Evolutionary conservation across 176 grass and related monocot genomes (phyloP), one percentile per base, ranked within the genome.

Genomic region (Tuctoria greenei): DNA sequence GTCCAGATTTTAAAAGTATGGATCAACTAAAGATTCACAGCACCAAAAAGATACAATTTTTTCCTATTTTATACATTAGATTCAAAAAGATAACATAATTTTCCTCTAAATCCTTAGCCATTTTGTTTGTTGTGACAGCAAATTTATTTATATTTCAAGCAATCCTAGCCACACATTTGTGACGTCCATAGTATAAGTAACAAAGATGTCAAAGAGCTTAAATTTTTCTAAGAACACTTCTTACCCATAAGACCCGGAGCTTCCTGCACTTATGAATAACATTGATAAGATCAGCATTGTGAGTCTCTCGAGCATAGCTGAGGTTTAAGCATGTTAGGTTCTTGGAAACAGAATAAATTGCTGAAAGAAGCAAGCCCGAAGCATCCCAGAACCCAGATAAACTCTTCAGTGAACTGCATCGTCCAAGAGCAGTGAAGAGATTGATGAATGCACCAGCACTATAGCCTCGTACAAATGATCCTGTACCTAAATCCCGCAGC

Each of bases 301-400:
- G 65, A 64, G 87, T 63, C 25, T 50, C 50, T 39, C 68, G 86
- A 58, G 86, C 83, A 88, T 84, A 86, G 69, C 88, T 89, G 39
- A 95, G 83, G 57, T 96, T 89, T 71, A 96, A 70, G 74, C 74
- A 67, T 24, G 74, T 96, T 37, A 92, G 76, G 55, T 80, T 87
- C 38, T 67, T 65, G 28, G 74, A 96, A 70, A 89, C 51, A 2
- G 67, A 68, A 67, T 67, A 75, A 16, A 87, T 66, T 51, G 46
- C 65, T 25, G 54, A 31, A 74, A 85, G 49, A 70, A 77, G 79
- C 11, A 13, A 11, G 13, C 70, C 64, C 23, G 66, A 20, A 75
- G 73, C 84, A 82, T 89, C 93, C 89, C 89, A 89, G 71, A 96
- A 73, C 9, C 93, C 93, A 10, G 89, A 96, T 46, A 96, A 77